Conservation (phyloP, 257 asterid species). For the Solanum microdontum region DNA sequence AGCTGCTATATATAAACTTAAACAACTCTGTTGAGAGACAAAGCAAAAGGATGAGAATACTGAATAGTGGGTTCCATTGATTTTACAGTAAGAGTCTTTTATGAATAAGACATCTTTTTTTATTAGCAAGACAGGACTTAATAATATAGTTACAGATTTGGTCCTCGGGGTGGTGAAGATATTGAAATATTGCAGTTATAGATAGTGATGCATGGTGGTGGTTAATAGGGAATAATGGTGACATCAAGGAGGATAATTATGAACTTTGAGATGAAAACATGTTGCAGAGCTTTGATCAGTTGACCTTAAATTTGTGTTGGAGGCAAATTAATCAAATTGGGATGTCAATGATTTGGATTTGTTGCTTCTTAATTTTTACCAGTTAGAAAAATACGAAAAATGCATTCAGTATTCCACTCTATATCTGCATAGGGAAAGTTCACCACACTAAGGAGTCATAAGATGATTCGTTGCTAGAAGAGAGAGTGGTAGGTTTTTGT, state of each 20-base stretch:
- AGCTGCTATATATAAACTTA: neutral
- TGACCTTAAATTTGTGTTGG: neutral
- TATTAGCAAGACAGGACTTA: neutral
- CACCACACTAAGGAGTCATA: neutral
- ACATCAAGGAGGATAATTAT: neutral
- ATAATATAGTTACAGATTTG: neutral
- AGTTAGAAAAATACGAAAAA: neutral
- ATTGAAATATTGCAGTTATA: neutral
- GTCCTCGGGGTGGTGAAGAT: neutral
- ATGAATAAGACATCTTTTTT: neutral
- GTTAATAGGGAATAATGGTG: neutral
- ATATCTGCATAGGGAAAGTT: neutral
- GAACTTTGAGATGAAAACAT: neutral
- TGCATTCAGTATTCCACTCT: neutral
- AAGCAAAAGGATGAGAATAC: neutral
- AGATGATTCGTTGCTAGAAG: neutral
- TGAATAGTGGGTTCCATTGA: neutral
- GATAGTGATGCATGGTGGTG: neutral
- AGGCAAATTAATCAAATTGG: neutral
- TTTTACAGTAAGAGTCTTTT: neutral
- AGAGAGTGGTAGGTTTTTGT: neutral
- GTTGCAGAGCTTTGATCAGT: neutral
- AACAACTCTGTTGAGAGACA: neutral
- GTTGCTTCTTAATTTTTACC: neutral
- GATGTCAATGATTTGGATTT: neutral